Evolutionary conservation across 495 filamentous ascomycete genomes (phyloP).

Genomic region (Opeltia flavorubescens): DNA sequence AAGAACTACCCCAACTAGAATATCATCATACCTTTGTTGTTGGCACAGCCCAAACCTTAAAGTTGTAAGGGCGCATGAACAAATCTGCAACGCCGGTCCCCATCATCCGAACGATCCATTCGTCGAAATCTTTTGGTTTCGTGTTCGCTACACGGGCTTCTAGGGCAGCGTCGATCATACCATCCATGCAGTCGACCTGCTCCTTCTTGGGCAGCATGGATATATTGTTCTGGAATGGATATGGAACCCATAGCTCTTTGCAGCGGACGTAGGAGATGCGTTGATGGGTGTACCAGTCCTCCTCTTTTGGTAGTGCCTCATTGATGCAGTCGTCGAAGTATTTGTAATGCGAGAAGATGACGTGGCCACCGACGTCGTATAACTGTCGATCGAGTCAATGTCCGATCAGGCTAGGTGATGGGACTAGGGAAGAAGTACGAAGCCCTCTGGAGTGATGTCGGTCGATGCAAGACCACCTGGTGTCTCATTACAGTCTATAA

Average conservation of each 20-base stretch:
- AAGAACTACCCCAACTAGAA: background rate
- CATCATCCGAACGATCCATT: slow-evolving; percentile 94
- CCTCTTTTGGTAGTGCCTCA: slow-evolving; percentile 82
- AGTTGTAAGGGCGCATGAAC: slow-evolving; percentile 99
- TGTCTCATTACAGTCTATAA: slow-evolving; percentile 83
- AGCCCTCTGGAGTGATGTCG: slow-evolving; percentile 89
- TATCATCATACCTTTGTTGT: slow-evolving; percentile 72
- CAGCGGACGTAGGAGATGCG: slow-evolving; percentile 98
- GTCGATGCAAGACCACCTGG: slow-evolving; percentile 95
- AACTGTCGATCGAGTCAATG: slow-evolving; percentile 41
- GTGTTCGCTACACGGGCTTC: slow-evolving; percentile 71
- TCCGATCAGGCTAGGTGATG: background rate
- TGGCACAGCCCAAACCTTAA: slow-evolving; percentile 98
- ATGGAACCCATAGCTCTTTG: slow-evolving; percentile 91
- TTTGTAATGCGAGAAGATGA: slow-evolving; percentile 99
- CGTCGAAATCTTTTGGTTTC: slow-evolving; percentile 92
- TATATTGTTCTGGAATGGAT: slow-evolving; percentile 99
- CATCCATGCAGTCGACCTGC: slow-evolving; percentile 87
- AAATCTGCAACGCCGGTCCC: slow-evolving; percentile 81
- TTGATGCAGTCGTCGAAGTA: slow-evolving; percentile 99
- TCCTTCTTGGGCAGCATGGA: slow-evolving; percentile 96
- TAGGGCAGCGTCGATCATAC: slow-evolving; percentile 90
- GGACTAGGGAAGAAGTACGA: slow-evolving; percentile 51
- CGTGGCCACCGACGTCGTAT: slow-evolving; percentile 97
- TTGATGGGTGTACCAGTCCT: slow-evolving; percentile 96